A percentile compares a stretch with the other conserved stretches of the same genome.
These are phyloP conservation scores for Parafenestella ontariensis DNA, from an alignment of 2,329 filamentous ascomycete genomes.

Conservation along the genomic window DNA sequence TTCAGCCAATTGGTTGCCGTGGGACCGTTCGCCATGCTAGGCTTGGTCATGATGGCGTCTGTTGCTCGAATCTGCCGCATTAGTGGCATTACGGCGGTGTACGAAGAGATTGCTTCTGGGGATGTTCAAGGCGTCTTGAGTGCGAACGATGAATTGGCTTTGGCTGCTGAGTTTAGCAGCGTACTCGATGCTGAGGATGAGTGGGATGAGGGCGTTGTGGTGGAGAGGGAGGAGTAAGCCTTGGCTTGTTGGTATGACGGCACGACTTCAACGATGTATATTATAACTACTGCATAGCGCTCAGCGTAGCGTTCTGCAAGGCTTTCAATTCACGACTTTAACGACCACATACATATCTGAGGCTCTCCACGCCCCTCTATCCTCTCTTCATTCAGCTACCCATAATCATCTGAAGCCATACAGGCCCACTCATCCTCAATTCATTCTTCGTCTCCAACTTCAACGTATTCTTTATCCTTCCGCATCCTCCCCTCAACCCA, in stretches of 20 bases:
- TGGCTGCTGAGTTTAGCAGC: constrained; percentile 39
- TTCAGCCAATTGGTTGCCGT: constrained; percentile 57
- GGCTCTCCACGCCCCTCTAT: neutral
- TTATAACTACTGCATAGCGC: neutral
- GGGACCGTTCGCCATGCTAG: constrained; percentile 55
- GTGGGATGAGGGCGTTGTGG: constrained; percentile 36
- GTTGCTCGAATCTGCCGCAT: constrained; percentile 52
- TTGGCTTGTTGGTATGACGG: neutral
- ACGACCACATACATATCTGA: neutral
- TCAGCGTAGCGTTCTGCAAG: neutral
- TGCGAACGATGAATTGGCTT: constrained; percentile 51
- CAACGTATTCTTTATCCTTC: constrained; percentile 6
- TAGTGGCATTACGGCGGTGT: constrained; percentile 50
- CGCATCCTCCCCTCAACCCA: constrained; percentile 36
- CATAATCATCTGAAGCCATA: neutral
- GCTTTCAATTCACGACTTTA: neutral
- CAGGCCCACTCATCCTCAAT: neutral
- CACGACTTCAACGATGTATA: neutral
- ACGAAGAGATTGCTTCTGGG: constrained; percentile 51
- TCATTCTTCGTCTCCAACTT: constrained; percentile 8
- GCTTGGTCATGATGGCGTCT: constrained; percentile 53
- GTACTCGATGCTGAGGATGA: constrained; percentile 38
- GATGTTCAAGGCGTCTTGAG: constrained; percentile 54
- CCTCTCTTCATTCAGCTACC: neutral
- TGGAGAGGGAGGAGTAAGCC: constrained; percentile 27